Percentiles rank a stretch among this genome's conserved stretches.
Evolutionary conservation across 257 asterid species (phyloP).

Genomic region (Fraxinus pennsylvanica): DNA sequence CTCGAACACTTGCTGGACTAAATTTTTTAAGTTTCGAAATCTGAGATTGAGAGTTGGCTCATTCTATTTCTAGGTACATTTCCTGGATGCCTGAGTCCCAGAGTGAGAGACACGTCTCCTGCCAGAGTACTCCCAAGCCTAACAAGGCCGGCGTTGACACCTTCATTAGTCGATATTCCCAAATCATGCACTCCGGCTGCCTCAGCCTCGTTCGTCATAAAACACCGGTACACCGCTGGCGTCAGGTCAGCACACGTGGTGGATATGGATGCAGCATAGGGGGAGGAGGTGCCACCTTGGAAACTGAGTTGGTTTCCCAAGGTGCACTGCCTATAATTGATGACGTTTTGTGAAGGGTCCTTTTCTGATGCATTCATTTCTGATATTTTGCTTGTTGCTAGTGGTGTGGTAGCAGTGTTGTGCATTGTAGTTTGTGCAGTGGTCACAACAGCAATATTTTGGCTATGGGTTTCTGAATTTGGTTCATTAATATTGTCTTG

Average conservation of each 20-base stretch:
- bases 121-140: constrained; percentile 31
- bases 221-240: constrained; percentile 34
- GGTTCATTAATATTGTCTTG: constrained; percentile 11
- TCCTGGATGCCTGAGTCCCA: constrained; percentile 66
- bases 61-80: constrained; percentile 47
- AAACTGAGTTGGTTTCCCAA: constrained; percentile 38
- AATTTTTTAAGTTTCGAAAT: constrained; percentile 47
- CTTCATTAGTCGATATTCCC: constrained; percentile 4
- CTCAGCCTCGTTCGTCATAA: constrained; percentile 18
- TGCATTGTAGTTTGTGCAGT: constrained; percentile 36
- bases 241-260: constrained; percentile 9
- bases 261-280: not conserved
- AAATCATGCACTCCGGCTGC: not conserved
- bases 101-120: constrained; percentile 62
- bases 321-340: constrained; percentile 36
- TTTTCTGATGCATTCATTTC: constrained; percentile 48
- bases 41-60: constrained; percentile 51
- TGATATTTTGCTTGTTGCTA: constrained; percentile 34
- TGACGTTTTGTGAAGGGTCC: constrained; percentile 42
- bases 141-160: not conserved
- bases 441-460: not conserved
- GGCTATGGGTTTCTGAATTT: constrained; percentile 26
- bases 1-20: constrained; percentile 2
- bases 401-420: not conserved
- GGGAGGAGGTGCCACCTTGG: constrained; percentile 21